Evolutionary conservation across 1,284 basidiomycete species (phyloP).

Genomic region (Pseudozyma thailandica): DNA sequence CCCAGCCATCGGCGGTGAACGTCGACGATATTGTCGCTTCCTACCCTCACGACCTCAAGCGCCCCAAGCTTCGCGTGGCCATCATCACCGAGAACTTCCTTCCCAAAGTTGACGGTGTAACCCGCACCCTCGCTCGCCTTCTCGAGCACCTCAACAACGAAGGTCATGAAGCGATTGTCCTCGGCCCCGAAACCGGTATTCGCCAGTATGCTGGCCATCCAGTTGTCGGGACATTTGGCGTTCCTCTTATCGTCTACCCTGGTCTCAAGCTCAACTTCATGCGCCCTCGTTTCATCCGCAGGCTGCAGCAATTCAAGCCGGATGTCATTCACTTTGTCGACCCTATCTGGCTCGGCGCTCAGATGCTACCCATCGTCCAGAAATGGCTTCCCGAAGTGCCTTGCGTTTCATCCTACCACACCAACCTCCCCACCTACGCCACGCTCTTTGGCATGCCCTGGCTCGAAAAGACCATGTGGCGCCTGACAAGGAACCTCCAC

Average conservation of each 20-base stretch:
- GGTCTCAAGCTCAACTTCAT: slow-evolving; percentile 74
- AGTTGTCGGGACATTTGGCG: slow-evolving; percentile 73
- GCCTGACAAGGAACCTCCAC: slow-evolving; percentile 59
- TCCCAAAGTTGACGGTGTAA: slow-evolving; percentile 74
- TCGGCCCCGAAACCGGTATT: slow-evolving; percentile 72
- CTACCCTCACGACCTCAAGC: slow-evolving; percentile 55
- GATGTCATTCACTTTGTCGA: slow-evolving; percentile 71
- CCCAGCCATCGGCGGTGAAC: slow-evolving; percentile 4
- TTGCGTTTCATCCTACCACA: slow-evolving; percentile 73
- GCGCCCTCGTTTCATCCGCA: slow-evolving; percentile 72
- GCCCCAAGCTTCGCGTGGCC: slow-evolving; percentile 67
- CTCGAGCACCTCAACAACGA: slow-evolving; percentile 73
- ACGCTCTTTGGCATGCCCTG: slow-evolving; percentile 72
- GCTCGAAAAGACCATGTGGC: slow-evolving; percentile 71
- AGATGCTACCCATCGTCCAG: slow-evolving; percentile 67
- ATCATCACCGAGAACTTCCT: slow-evolving; percentile 72
- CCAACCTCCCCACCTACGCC: slow-evolving; percentile 73
- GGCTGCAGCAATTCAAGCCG: slow-evolving; percentile 70
- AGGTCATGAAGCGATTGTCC: slow-evolving; percentile 73
- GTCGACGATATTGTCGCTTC: slow-evolving; percentile 14
- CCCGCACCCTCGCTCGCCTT: slow-evolving; percentile 72
- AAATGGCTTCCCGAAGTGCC: slow-evolving; percentile 69
- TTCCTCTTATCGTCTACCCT: slow-evolving; percentile 73
- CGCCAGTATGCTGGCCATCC: slow-evolving; percentile 71
- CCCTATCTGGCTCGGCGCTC: slow-evolving; percentile 73